Evolutionary conservation across 441 rosid genomes (phyloP).

Genomic region (Daphne laureola): DNA sequence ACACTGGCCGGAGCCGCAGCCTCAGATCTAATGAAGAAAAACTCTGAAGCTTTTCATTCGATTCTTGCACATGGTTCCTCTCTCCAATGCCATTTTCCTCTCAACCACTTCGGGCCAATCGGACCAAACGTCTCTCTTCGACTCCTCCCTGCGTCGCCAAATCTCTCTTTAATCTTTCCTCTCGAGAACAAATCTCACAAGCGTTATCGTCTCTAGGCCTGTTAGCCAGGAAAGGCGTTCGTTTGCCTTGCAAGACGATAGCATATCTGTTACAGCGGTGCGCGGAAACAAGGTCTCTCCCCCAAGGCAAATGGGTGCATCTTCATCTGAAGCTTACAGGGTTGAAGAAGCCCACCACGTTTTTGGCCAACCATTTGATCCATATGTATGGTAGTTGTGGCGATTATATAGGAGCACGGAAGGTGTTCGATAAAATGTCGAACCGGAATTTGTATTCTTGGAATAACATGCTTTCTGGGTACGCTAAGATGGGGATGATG

Average conservation of each 20-base stretch:
- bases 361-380: slow-evolving; percentile 52
- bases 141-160: slow-evolving; percentile 25
- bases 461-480: slow-evolving; percentile 67
- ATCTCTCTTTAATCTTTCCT: slow-evolving; percentile 30
- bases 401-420: slow-evolving; percentile 32
- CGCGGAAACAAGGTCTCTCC: slow-evolving; percentile 39
- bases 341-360: slow-evolving; percentile 35
- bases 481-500: slow-evolving; percentile 53
- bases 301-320: slow-evolving; percentile 62
- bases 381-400: slow-evolving; percentile 43
- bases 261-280: slow-evolving; percentile 40
- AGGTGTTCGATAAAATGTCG: slow-evolving; percentile 62
- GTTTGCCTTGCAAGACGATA: slow-evolving; percentile 40
- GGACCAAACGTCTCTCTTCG: slow-evolving; percentile 15
- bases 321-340: slow-evolving; percentile 67
- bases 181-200: slow-evolving; percentile 30
- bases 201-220: slow-evolving; percentile 49
- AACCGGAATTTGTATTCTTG: slow-evolving; percentile 56
- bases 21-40: slow-evolving; percentile 11
- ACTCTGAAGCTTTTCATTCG: slow-evolving; percentile 5
- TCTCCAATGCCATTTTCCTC: slow-evolving; percentile 38
- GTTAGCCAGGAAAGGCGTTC: slow-evolving; percentile 42
- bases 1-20: slow-evolving; percentile 25
- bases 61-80: slow-evolving; percentile 33
- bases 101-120: slow-evolving; percentile 18